Base-by-base conservation (phyloP, 306 rosid genomes). In the Sechiopsis laciniata region DNA sequence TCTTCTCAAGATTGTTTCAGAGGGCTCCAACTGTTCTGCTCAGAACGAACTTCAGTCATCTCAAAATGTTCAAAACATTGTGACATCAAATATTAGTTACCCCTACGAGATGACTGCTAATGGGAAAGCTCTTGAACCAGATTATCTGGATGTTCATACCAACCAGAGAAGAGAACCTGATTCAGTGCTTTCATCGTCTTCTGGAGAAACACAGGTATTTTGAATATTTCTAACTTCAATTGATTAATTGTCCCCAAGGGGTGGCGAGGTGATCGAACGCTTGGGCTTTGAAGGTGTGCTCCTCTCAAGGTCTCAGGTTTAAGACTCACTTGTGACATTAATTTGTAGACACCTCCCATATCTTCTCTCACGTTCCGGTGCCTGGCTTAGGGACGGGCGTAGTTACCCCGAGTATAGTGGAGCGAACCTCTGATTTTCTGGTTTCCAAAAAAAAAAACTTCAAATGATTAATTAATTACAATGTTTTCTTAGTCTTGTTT, bases 71-170 rank as follows among this genome's bases (percentile, higher is more conserved):
- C 88, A 82, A 77, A 84, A 80, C 83, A 72, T 85, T 73, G 74
- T 77, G 75, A 85, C 85, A 80, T 81, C 96, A 29, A 89, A 89
- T 76, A 78, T 77, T 2, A 82, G 81, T 66, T 88, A 85, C 75
- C 77, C 78, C 69, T 86, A 94, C 83, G 92, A 85, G 76, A 80
- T 83, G 84, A 78, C 96, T 60, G 85, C 77, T 77, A 87, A 94
- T 85, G 96, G 97, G 42, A 85, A 86, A 82, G 74, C 83, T 75
- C 83, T 86, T 78, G 85, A 52, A 75, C 80, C 85, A 76, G 95
- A 85, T 64, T 84, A 88, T 82, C 75, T 83, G 76, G 84, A 88
- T 78, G 86, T 72, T 74, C 89, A 78, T 65, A 79, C 82, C 66
- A 81, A 57, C 76, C 87, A 85, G 80, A 87, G 82, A 24, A 74